Evolutionary conservation across 306 rosid species (phyloP), one percentile per base, ranked within the genome.

Genomic region (Boehmeria nivea): DNA sequence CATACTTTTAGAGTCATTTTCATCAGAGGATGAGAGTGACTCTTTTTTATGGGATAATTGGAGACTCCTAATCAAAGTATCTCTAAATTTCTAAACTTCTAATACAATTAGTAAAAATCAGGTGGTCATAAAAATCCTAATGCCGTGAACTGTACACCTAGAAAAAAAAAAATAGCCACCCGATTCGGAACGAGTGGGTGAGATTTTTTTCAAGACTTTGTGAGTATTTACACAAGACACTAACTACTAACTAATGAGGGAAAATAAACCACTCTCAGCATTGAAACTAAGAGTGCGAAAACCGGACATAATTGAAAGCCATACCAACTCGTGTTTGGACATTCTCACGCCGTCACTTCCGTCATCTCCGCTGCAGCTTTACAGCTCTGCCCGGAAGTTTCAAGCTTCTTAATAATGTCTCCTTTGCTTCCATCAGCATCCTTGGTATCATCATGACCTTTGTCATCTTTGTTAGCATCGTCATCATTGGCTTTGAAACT

Each of bases 141-240:
- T 61, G 71, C 62, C 72, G 15, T 67, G 67, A 67, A 66, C 80
- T 81, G 69, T 84, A 87, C 95, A 87, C 39, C 72, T 63, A 60
- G n/a, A 5, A 43, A 57, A 57, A 67, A n/a, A n/a, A n/a, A n/a
- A n/a, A n/a, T n/a, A 70, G 60, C 69, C 66, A 61, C 72, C 83
- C 83, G 60, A 59, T 61, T 59, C 16, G 42, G 57, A 76, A 28
- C 57, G 70, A 69, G 58, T 57, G 48, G 58, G 72, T 57, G 62
- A 72, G 76, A 65, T 64, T 62, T 43, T 58, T 66, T 72, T 57
- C 54, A 64, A 51, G 66, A 49, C 64, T 56, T 34, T 65, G 70
- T 62, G 74, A 76, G 78, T 81, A 84, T 87, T 60, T 79, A 84
- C 94, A 81, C 45, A 51, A 51, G 53, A 57, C 57, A 45, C 72